Evolutionary conservation across 2,329 filamentous ascomycete genomes (phyloP).

Genomic region (Dactylonectria estremocensis): DNA sequence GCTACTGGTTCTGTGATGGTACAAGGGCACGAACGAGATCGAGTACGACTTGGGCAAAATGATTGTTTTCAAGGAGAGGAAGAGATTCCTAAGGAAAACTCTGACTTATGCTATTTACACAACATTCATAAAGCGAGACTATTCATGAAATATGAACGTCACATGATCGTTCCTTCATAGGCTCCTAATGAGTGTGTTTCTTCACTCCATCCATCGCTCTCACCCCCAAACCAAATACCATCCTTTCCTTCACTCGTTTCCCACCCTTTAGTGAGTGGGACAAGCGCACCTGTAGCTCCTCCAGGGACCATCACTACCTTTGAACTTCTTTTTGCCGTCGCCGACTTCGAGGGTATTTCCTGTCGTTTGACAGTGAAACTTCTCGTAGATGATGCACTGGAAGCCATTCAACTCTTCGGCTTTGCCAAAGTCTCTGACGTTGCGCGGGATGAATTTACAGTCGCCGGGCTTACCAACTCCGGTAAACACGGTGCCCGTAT

Average conservation of each 20-base stretch:
- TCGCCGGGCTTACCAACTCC: neutral
- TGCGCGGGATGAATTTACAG: neutral
- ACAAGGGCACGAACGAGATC: too few relatives aligned
- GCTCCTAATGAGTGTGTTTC: neutral
- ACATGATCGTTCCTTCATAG: too few relatives aligned
- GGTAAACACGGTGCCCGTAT: neutral
- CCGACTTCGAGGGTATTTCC: neutral
- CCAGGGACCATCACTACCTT: neutral
- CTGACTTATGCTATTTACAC: too few relatives aligned
- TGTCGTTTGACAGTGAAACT: neutral
- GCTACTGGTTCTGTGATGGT: too few relatives aligned
- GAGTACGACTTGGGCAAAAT: too few relatives aligned
- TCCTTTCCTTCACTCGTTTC: neutral
- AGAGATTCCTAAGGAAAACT: too few relatives aligned
- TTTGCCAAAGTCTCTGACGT: neutral
- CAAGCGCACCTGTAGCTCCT: neutral
- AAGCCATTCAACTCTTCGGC: neutral
- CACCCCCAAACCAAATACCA: neutral
- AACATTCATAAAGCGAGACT: too few relatives aligned
- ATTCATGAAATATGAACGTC: too few relatives aligned
- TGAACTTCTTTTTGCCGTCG: neutral
- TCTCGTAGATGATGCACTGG: neutral
- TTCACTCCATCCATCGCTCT: neutral
- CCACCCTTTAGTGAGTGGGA: neutral
- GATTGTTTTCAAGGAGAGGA: too few relatives aligned